Evolutionary conservation across 371 early-diverging fungal genomes (phyloP), one percentile per base, ranked within the genome.

Genomic region (Mucor lusitanicus): DNA sequence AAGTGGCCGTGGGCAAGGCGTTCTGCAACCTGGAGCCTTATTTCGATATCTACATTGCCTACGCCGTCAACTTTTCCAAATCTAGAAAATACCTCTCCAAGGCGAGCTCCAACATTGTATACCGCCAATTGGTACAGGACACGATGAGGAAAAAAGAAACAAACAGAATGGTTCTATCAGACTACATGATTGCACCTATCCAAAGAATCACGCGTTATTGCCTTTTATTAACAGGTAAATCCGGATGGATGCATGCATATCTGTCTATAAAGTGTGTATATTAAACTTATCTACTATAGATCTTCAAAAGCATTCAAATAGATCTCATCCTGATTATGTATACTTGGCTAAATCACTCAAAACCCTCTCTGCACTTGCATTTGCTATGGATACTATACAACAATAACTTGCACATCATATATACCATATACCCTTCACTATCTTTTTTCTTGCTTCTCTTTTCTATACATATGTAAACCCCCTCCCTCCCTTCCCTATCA

Each of bases 171-270:
- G 59, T 72, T 6, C 60, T 83, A 9, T 39, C 77, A 15, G 85
- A 83, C 69, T 85, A 85, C 56, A 72, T 82, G 77, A 85, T 85
- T 67, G 75, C 82, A 53, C 85, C 85, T 39, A 83, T 85, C 35
- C 85, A 85, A 67, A 72, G 85, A 39, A 74, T 85, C 58, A 79
- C 84, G 23, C 73, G 85, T 12, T 85, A 85, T 64, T 78, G 78
- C 48, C 61, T 85, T 19, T 69, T 85, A 40, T 44, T 85, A 25
- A 76, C 77, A 81, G 85, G 85, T 84, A 70, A 59, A 33, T 15
- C 33, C 53, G 53, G 19, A 58, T 6, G 6, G 39, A 7, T 28
- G 39, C 40, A 23, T 40, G 15, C 5, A 15, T 35, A 50, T 25
- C 32, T 40, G 15, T n/a, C 17, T 44, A n/a, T 1, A 27, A n/a